Base-by-base conservation (phyloP, 2,329 filamentous ascomycete species). In the Claviceps sp. region DNA sequence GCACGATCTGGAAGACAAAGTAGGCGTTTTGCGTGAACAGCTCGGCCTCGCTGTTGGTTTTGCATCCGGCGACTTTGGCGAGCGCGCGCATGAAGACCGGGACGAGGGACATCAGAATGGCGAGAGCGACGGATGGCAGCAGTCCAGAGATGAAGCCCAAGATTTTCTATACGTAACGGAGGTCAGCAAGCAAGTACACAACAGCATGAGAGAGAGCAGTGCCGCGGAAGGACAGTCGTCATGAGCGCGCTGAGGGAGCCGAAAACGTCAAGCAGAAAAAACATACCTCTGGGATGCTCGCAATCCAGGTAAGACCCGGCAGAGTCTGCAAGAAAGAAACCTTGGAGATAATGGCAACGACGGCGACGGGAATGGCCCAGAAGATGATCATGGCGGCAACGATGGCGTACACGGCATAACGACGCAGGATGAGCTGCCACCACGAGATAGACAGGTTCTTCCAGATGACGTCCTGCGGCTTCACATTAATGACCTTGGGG, bases 1-100 rank as follows among this genome's bases (percentile, higher is more conserved):
- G 90, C n/a, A 95, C 74, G 45, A 97, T 79, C 67, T 93, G 87
- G 72, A 94, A 94, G 55, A 78, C 79, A 62, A 95, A 98, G 74
- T 94, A 97, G 61, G 82, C 85, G 64, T 93, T 95, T 65, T 97
- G 88, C 0, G 88, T 90, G 55, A 87, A 89, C 11, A 97, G 74
- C 69, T 98, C 93, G 14, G 93, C 82, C 7, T 84, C 79, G 1
- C 88, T 85, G 18, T 82, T 67, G 1, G 88, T 91, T 8, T 89
- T 87, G 57, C 84, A 84, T 53, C 93, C 93, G 38, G 86, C 78
- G 38, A 86, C 67, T 64, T 82, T 90, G 56, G 90, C 90, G 65
- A 88, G 85, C 0, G 40, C 69, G 62, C 50, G 86, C 85, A 55
- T 88, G 52, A 70, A 61, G 5, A 70, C 61, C 79, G 88, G 91